Evolutionary conservation across 768 basidiomycete species (phyloP).

Genomic region (Suillus clintonianus): DNA sequence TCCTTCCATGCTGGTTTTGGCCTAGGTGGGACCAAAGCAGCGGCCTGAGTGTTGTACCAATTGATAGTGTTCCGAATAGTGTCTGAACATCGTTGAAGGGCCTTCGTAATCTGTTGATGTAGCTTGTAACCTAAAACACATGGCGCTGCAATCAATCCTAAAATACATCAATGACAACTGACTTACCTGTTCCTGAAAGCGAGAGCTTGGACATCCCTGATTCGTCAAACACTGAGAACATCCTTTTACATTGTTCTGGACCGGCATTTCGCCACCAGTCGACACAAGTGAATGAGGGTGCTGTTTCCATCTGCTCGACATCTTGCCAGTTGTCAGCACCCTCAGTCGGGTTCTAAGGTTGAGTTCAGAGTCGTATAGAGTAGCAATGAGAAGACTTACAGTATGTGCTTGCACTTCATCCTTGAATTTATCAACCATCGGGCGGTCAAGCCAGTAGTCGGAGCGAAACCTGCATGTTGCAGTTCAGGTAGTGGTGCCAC

Average conservation of each 20-base stretch:
- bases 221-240: conserved; percentile 1
- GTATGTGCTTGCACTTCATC: background rate
- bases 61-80: no score
- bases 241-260: background rate
- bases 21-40: conserved; percentile 9
- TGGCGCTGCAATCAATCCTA: no score
- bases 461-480: background rate
- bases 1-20: conserved; percentile 15
- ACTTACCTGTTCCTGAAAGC: conserved; percentile 11
- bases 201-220: background rate
- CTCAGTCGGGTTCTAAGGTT: no score
- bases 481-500: background rate
- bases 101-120: conserved; percentile 33
- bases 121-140: conserved; percentile 29
- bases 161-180: background rate
- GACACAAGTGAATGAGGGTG: background rate
- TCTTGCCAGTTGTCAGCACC: background rate
- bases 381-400: background rate
- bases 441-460: background rate
- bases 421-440: background rate
- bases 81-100: conserved; percentile 22
- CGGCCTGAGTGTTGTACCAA: no score
- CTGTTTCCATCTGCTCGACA: background rate
- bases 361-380: no score
- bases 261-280: conserved; percentile 3